Evolutionary conservation across 1,284 basidiomycete genomes (phyloP).

Genomic region (Cryptococcus deneoformans): DNA sequence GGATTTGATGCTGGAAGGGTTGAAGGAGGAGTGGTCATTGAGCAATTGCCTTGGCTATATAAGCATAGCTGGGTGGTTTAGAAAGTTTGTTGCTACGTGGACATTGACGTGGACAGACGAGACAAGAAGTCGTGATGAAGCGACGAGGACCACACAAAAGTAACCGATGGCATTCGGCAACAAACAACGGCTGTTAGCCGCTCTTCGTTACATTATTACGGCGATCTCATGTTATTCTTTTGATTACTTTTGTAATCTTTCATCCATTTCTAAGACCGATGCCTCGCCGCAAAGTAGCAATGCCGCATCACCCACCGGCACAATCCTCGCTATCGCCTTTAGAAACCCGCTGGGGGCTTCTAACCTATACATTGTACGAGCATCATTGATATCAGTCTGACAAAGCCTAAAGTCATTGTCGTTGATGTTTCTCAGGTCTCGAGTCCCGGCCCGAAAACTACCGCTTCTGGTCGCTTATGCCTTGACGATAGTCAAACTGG

Average conservation of each 20-base stretch:
- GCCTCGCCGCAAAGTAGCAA: slow-evolving; percentile 6
- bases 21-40: not conserved
- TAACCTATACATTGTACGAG: slow-evolving; percentile 36
- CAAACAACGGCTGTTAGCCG: no score
- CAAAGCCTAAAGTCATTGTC: not conserved
- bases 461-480: slow-evolving; percentile 29
- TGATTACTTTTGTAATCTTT: no score
- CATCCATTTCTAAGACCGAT: not conserved
- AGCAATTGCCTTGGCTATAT: not conserved
- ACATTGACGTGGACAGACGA: not conserved
- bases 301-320: not conserved
- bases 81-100: not conserved
- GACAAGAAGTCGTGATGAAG: no score
- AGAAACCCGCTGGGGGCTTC: slow-evolving; percentile 19
- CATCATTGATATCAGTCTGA: not conserved
- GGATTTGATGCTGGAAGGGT: slow-evolving; percentile 11
- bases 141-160: no score
- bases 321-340: slow-evolving; percentile 9
- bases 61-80: not conserved
- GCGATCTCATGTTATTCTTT: no score
- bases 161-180: no score
- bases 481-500: slow-evolving; percentile 17
- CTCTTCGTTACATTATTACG: no score
- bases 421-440: slow-evolving; percentile 18
- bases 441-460: slow-evolving; percentile 34